These are phyloP conservation scores for Pseudogymnoascus sp. DNA, from an alignment of 2,329 filamentous ascomycete genomes.

Conservation along the genomic window DNA sequence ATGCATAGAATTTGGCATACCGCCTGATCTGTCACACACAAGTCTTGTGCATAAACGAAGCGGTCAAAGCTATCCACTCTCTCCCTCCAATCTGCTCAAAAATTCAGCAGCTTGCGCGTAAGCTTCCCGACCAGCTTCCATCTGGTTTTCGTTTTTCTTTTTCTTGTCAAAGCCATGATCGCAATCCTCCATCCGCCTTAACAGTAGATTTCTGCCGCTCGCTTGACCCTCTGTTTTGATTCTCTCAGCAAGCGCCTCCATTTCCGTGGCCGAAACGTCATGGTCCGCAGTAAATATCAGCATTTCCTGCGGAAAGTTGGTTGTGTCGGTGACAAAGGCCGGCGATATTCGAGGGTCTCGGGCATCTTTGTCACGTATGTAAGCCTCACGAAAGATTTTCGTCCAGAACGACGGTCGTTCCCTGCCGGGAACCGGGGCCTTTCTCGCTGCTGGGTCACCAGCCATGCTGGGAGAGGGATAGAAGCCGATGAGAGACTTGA, in stretches of 20 bases:
- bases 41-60: too few relatives aligned
- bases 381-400: slow-evolving; percentile 30
- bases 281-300: slow-evolving; percentile 31
- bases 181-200: slow-evolving; percentile 18
- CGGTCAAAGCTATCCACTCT: background rate
- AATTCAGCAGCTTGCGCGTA: background rate
- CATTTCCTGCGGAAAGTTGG: slow-evolving; percentile 22
- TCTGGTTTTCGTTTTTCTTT: background rate
- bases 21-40: too few relatives aligned
- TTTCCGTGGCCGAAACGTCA: slow-evolving; percentile 32
- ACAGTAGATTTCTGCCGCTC: slow-evolving; percentile 20
- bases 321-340: slow-evolving; percentile 19
- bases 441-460: slow-evolving; percentile 25
- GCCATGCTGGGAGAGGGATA: slow-evolving; percentile 33
- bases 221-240: slow-evolving; percentile 16
- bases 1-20: too few relatives aligned
- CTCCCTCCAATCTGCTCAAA: background rate
- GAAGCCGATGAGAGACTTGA: slow-evolving; percentile 40
- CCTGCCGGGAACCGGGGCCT: slow-evolving; percentile 22
- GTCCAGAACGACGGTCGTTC: slow-evolving; percentile 19
- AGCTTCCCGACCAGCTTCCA: background rate
- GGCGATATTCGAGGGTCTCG: slow-evolving; percentile 31
- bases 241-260: slow-evolving; percentile 27
- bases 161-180: slow-evolving; percentile 17
- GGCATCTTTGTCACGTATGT: slow-evolving; percentile 25